Conservation (phyloP, 306 rosid genomes). For the Prunus salicina region DNA sequence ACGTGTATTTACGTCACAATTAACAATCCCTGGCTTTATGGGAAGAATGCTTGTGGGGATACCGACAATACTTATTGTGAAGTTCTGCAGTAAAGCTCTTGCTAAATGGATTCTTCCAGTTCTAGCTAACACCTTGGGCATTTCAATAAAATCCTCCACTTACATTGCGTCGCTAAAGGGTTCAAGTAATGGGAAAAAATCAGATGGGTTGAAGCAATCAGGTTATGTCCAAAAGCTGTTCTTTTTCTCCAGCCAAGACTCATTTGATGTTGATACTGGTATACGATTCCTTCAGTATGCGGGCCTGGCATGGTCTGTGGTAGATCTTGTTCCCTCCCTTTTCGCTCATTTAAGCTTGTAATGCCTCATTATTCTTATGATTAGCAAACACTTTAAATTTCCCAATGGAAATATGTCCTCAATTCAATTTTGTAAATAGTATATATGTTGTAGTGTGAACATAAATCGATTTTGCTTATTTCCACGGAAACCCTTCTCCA, state of each 20-base stretch:
- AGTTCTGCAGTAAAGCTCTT: constrained; percentile 87
- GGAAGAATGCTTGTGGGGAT: constrained; percentile 84
- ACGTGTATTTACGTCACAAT: constrained; percentile 54
- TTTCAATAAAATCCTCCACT: constrained; percentile 72
- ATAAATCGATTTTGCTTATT: background rate
- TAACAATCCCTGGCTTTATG: constrained; percentile 44
- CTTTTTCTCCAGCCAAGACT: constrained; percentile 37
- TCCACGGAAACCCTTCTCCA: background rate
- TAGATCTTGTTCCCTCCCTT: constrained; percentile 83
- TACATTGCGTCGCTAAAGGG: constrained; percentile 61
- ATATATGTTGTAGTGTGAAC: constrained; percentile 14
- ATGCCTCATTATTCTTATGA: constrained; percentile 9
- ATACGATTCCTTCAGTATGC: constrained; percentile 84
- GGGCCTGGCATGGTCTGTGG: constrained; percentile 95
- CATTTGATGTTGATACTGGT: constrained; percentile 84
- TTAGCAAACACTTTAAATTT: background rate
- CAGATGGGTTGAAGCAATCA: constrained; percentile 43
- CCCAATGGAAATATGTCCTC: background rate
- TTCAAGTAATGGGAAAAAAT: constrained; percentile 35
- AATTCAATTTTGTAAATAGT: constrained; percentile 20
- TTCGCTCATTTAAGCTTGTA: constrained; percentile 59
- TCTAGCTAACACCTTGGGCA: constrained; percentile 70
- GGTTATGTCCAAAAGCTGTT: constrained; percentile 54
- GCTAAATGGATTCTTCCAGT: constrained; percentile 89
- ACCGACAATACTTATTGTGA: constrained; percentile 77